Percentiles rank a stretch among this genome's conserved stretches.
Evolutionary conservation across 345 rosid genomes (phyloP).

Genomic region (Orychophragmus violaceus): DNA sequence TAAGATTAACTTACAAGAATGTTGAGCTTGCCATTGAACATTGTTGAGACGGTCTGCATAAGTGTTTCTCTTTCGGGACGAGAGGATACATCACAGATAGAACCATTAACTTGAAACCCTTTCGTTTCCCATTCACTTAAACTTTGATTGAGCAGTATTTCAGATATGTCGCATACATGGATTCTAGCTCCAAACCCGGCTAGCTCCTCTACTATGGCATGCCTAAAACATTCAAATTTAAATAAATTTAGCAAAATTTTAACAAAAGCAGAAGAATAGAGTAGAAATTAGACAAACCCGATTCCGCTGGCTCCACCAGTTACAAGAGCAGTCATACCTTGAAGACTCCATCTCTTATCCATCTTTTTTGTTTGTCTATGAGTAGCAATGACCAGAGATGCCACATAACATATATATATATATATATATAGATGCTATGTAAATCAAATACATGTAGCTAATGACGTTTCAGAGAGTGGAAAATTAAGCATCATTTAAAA

Average conservation of each 20-base stretch:
- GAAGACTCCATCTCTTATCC: background rate
- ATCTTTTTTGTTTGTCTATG: background rate
- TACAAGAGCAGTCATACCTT: background rate
- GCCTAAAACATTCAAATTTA: background rate
- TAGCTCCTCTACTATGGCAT: constrained; percentile 22
- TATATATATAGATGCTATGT: background rate
- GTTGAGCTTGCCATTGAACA: constrained; percentile 3
- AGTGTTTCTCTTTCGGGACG: constrained; percentile 12
- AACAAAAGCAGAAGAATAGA: background rate
- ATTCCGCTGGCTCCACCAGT: background rate
- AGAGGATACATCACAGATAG: constrained; percentile 22
- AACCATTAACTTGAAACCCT: constrained; percentile 20
- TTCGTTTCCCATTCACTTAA: constrained; percentile 11
- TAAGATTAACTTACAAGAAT: constrained; percentile 7
- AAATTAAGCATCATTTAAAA: background rate
- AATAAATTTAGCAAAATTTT: background rate
- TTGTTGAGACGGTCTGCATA: background rate
- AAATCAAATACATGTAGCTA: background rate
- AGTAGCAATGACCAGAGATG: background rate
- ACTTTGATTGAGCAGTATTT: background rate
- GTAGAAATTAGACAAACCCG: background rate
- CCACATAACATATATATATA: background rate
- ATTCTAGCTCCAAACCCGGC: constrained; percentile 12
- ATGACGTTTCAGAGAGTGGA: background rate
- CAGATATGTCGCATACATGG: constrained; percentile 4